Conservation (phyloP, 805 yeast genomes). For the Ogataea corticis region DNA sequence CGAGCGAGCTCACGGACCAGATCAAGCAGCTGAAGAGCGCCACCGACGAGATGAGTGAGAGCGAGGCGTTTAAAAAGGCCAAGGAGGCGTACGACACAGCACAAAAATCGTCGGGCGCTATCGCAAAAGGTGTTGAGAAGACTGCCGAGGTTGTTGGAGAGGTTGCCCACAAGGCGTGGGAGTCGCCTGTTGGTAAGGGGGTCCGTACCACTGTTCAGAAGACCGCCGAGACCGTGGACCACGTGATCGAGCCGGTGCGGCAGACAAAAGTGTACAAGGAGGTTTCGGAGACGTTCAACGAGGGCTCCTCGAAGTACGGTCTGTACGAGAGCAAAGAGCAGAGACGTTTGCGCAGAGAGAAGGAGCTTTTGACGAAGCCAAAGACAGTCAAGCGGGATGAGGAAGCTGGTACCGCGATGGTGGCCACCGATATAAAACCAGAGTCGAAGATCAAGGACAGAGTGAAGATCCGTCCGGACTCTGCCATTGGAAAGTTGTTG, state of each 20-base stretch:
- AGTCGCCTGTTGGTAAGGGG: slow-evolving; percentile 85
- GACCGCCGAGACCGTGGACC: slow-evolving; percentile 84
- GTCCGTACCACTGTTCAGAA: slow-evolving; percentile 83
- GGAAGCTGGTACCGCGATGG: slow-evolving; percentile 79
- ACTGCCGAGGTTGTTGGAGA: slow-evolving; percentile 94
- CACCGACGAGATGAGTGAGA: slow-evolving; percentile 90
- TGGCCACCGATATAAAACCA: slow-evolving; percentile 78
- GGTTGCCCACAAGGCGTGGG: slow-evolving; percentile 93
- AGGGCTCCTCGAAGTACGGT: slow-evolving; percentile 91
- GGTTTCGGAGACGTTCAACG: slow-evolving; percentile 84
- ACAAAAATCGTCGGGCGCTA: slow-evolving; percentile 60
- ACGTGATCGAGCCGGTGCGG: slow-evolving; percentile 89
- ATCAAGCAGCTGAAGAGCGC: slow-evolving; percentile 95
- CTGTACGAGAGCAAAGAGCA: slow-evolving; percentile 85
- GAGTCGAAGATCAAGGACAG: slow-evolving; percentile 54
- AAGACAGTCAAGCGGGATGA: slow-evolving; percentile 75
- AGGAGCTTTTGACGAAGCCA: slow-evolving; percentile 53
- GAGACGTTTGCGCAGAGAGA: slow-evolving; percentile 71
- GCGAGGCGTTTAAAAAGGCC: slow-evolving; percentile 90
- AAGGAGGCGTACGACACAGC: slow-evolving; percentile 90
- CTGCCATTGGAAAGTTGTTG: slow-evolving; percentile 66
- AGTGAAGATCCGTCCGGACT: slow-evolving; percentile 61
- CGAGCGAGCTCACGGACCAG: slow-evolving; percentile 84
- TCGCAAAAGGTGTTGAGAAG: slow-evolving; percentile 72
- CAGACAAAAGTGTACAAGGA: slow-evolving; percentile 87